A percentile compares a stretch with the other conserved stretches of the same genome.
Evolutionary conservation across 768 basidiomycete species (phyloP).

Genomic region (Coprinellus aureogranulatus): DNA sequence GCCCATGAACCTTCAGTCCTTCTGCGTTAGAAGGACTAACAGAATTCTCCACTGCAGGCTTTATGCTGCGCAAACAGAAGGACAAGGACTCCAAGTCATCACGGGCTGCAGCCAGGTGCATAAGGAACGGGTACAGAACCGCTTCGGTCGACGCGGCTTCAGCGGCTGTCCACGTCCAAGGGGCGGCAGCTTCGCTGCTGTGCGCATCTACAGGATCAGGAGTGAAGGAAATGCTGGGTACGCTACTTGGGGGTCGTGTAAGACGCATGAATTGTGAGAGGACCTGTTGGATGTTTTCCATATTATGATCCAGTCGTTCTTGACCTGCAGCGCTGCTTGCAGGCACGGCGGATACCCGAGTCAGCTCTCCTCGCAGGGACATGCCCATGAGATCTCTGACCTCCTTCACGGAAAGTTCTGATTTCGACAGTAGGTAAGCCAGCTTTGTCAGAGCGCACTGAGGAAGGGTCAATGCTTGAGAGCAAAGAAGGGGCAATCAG

Average conservation of each 20-base stretch:
- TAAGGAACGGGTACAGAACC: slow-evolving; percentile 70
- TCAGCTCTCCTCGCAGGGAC: slow-evolving; percentile 88
- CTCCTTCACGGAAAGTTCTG: slow-evolving; percentile 64
- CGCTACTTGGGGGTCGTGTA: slow-evolving; percentile 34
- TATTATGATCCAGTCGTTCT: slow-evolving; percentile 40
- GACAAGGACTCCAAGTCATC: slow-evolving; percentile 63
- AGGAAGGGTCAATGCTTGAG: too few relatives aligned
- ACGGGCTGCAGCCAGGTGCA: slow-evolving; percentile 74
- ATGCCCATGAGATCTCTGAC: slow-evolving; percentile 73
- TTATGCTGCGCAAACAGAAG: slow-evolving; percentile 52
- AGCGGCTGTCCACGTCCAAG: slow-evolving; percentile 77
- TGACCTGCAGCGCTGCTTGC: slow-evolving; percentile 28
- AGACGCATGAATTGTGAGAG: slow-evolving; percentile 70
- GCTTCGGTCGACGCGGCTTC: slow-evolving; percentile 71
- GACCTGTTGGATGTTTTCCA: slow-evolving; percentile 62
- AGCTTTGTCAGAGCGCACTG: slow-evolving; percentile 91
- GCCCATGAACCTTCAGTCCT: slow-evolving; percentile 26
- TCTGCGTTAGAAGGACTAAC: slow-evolving; percentile 21
- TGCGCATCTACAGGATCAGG: slow-evolving; percentile 30
- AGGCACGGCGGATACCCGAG: slow-evolving; percentile 46
- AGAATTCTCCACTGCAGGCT: slow-evolving; percentile 17
- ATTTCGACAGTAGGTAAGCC: slow-evolving; percentile 84
- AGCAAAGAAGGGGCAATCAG: background rate
- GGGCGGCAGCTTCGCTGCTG: slow-evolving; percentile 40
- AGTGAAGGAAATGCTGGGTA: slow-evolving; percentile 36